Evolutionary conservation across 768 basidiomycete species (phyloP), one percentile per base, ranked within the genome.

Genomic region (Boletus bicolor): DNA sequence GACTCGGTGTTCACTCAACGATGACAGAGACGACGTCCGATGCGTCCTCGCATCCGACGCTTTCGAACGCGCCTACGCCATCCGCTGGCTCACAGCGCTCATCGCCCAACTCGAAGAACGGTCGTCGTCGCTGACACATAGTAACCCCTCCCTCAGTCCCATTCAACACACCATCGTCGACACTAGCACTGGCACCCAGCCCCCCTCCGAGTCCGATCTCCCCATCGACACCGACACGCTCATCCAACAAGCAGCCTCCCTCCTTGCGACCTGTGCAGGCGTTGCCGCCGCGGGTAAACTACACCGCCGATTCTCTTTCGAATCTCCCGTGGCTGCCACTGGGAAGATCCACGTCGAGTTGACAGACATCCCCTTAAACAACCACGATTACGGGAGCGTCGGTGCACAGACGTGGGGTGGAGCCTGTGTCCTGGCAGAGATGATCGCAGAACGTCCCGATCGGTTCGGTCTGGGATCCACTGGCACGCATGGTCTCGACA

Each of bases 381-480:
- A 89, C 53, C 72, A 77, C n/a, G 86, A 90, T 60, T 86, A 83
- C 58, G 72, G 75, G 12, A 87, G 84, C 52, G 83, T 92, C 17
- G 92, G 92, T 1, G 85, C 90, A 28, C 92, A 93, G 72, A 94
- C 91, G 0, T 95, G 92, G 93, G 91, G 91, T 4, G 83, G 87
- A 10, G 87, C 90, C 4, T 91, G 87, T 60, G 82, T 94, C 7
- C 77, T 95, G 53, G 82, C 91, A 0, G 87, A 91, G 65, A 79
- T 84, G 72, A 82, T 93, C 39, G 80, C 80, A 3, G 77, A 84
- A 30, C 66, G 76, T 32, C 87, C 91, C 0, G 64, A 59, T 3
- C 58, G 58, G 28, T 91, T 87, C 64, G 80, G 79, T 9, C 65
- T 83, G 6, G 51, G 24, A 12, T 28, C 24, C 7, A 36, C 21